Evolutionary conservation across 2,329 filamentous ascomycete genomes (phyloP), one percentile per base, ranked within the genome.

Genomic region (Aspergillus puulaauensis): DNA sequence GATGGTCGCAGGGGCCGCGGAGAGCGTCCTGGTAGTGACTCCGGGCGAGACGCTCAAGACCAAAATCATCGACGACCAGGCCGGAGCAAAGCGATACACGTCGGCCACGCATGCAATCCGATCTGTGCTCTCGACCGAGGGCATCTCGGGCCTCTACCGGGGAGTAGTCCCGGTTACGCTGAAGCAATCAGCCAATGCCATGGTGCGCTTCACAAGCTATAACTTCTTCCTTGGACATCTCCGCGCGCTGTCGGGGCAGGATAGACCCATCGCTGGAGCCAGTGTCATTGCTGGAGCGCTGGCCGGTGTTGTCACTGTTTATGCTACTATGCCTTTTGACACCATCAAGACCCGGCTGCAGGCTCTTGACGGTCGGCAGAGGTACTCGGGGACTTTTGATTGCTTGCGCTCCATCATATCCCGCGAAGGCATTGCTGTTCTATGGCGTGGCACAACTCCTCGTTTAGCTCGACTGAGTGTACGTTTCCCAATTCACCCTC

Each of bases 31-130:
- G 21, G 84, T 84, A 2, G 86, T 88, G 1, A 89, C 86, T 3
- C 86, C 86, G 0, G 86, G 83, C 0, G 86, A 89, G 65, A 79
- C 86, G 2, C 82, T 89, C 64, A 88, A 88, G 70, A 88, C 86
- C 2, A 86, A 86, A 0, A 70, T 88, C 64, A 86, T 87, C 60
- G 84, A 86, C 69, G 84, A 87, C 65, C 55, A 58, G 6, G 57
- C 60, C 19, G 73, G 66, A 5, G 74, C 79, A 41, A 77, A 73
- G 48, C 71, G 78, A 11, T 86, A 84, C 66, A 72, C 70, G 1
- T 78, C 76, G 4, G 77, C 82, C 0, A 64, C 71, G 41, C 81
- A 86, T 64, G 83, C 82, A 39, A 75, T 83, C 12, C 66, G 67
- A 1, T 72, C 77, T 0, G 78, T 86, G 3, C 69, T 79, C 58